A percentile compares a stretch with the other conserved stretches of the same genome.
These are phyloP conservation scores for Leucaena leucocephala DNA, from an alignment of 306 rosid genomes.

Conservation along the genomic window DNA sequence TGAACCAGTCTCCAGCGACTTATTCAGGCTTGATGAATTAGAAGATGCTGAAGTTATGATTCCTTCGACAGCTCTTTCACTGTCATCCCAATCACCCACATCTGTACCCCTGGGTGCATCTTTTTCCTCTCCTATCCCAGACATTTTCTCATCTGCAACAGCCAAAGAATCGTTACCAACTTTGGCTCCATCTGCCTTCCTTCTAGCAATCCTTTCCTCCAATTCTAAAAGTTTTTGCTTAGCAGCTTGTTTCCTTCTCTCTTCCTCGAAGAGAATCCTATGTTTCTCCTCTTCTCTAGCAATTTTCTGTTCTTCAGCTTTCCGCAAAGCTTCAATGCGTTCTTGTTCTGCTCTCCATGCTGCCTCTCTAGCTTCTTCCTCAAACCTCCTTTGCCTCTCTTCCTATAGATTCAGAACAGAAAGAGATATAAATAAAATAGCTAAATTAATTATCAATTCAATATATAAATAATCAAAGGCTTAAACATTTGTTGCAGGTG, in stretches of 20 bases:
- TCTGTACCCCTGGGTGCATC: conserved; percentile 59
- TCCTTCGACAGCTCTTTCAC: conserved; percentile 92
- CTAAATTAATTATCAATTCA: background rate
- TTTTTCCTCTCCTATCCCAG: conserved; percentile 53
- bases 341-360: conserved; percentile 96
- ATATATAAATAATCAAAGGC: background rate
- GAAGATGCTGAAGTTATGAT: conserved; percentile 80
- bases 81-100: conserved; percentile 88
- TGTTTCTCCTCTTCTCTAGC: conserved; percentile 87
- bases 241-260: conserved; percentile 93
- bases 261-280: conserved; percentile 76
- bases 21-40: conserved; percentile 74
- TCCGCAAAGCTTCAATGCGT: conserved; percentile 61
- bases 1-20: conserved; percentile 65
- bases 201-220: conserved; percentile 87
- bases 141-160: conserved; percentile 55
- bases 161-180: conserved; percentile 45
- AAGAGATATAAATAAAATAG: background rate
- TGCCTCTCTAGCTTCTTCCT: conserved; percentile 94
- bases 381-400: conserved; percentile 81
- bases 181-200: conserved; percentile 67
- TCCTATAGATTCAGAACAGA: conserved; percentile 35
- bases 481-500: too few species aligned
- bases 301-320: conserved; percentile 82
- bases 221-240: conserved; percentile 88